phyloP scores from a whole-genome alignment of 306 rosid genomes.

The Parietaria judaica region DNA sequence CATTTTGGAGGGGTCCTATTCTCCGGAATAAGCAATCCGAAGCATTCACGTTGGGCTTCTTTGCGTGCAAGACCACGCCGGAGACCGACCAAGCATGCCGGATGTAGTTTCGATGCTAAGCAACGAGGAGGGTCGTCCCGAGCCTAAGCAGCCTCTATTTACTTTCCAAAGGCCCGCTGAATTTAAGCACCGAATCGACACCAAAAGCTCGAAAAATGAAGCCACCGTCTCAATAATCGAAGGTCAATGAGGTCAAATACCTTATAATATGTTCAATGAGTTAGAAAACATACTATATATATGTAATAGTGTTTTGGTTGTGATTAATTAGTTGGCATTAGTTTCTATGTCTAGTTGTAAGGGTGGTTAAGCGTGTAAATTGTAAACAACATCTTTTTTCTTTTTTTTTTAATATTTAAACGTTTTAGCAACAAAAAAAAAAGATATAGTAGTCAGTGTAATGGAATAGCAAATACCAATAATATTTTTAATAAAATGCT shows the following conservation, averaged over 20 bases:
- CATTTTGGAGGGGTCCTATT: background rate
- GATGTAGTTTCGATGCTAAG: constrained; percentile 20
- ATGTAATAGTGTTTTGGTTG: no score
- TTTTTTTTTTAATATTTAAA: no score
- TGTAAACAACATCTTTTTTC: no score
- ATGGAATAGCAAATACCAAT: no score
- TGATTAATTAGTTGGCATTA: no score
- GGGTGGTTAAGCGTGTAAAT: no score
- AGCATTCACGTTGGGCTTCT: constrained; percentile 22
- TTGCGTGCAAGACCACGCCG: constrained; percentile 20
- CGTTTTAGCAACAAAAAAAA: no score
- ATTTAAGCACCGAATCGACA: background rate
- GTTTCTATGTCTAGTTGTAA: no score
- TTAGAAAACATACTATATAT: no score
- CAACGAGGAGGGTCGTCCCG: constrained; percentile 10
- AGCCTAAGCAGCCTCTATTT: constrained; percentile 19
- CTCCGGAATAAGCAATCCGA: constrained; percentile 8
- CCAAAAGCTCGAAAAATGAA: background rate
- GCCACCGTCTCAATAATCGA: constrained; percentile 1
- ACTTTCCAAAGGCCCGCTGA: background rate
- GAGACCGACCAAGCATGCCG: constrained; percentile 20
- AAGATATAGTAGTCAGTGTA: no score
- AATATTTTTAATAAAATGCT: no score
- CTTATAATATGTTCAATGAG: no score
- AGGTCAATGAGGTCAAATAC: background rate